Conservation (phyloP, 257 asterid genomes). For the Jaltomata sinuosa region DNA sequence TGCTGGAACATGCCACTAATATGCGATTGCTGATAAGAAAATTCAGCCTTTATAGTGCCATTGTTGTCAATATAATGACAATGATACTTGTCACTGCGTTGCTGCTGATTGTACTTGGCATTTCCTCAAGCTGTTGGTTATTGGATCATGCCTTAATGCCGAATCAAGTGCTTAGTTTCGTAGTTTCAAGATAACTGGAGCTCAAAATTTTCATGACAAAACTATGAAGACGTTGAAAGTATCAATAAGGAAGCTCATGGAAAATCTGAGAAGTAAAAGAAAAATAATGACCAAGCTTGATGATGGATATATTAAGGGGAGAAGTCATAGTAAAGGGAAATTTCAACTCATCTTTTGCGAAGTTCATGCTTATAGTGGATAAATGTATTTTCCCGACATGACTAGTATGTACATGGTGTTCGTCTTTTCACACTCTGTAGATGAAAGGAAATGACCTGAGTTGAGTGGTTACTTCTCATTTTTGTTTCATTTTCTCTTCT, state of each 20-base stretch:
- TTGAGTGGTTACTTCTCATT: background rate
- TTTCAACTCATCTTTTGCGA: background rate
- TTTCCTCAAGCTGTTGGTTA: background rate
- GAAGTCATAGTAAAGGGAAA: background rate
- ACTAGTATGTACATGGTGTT: background rate
- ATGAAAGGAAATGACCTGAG: background rate
- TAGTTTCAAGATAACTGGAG: background rate
- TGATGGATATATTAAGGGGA: background rate
- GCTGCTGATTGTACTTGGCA: background rate
- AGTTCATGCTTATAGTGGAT: background rate
- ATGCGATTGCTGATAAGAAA: background rate
- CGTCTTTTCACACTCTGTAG: background rate
- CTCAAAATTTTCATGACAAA: background rate
- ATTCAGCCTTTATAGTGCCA: background rate
- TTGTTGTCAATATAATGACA: background rate
- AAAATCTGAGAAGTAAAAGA: background rate
- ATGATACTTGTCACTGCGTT: background rate
- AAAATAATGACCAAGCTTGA: background rate
- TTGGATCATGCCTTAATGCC: background rate
- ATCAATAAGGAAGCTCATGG: background rate
- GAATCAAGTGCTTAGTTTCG: background rate
- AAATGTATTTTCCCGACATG: background rate
- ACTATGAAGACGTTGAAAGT: background rate
- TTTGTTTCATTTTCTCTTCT: background rate
- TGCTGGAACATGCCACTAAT: background rate